Percentiles rank a stretch among this genome's conserved stretches.
Conservation (phyloP, 1,139 yeast genomes). For the Yarrowia galli region DNA sequence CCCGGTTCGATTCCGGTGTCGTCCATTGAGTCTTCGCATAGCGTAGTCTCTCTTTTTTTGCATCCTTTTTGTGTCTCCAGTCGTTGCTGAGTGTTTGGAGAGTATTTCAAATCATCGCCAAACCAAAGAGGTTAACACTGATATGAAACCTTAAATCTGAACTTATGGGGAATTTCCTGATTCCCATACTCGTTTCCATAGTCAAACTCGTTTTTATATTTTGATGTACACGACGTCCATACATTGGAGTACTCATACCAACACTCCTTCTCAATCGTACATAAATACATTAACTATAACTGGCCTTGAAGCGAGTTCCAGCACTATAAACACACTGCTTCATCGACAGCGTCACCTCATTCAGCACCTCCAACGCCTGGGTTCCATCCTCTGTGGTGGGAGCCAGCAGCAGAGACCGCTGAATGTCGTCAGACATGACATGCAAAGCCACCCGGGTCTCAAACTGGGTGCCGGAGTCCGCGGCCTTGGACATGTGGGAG, state of each 20-base stretch:
- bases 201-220: too few species aligned
- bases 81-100: too few species aligned
- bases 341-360: conserved; percentile 16
- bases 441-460: conserved; percentile 32
- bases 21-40: background rate
- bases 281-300: conserved; percentile 8
- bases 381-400: background rate
- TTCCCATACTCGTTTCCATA: too few species aligned
- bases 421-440: conserved; percentile 28
- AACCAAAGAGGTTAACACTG: background rate
- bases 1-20: conserved; percentile 31
- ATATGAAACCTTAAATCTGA: background rate
- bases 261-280: background rate
- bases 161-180: too few species aligned
- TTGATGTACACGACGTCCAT: too few species aligned
- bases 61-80: background rate
- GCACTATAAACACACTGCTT: conserved; percentile 32
- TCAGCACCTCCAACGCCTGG: conserved; percentile 13
- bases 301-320: conserved; percentile 13
- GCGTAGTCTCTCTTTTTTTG: background rate
- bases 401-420: conserved; percentile 6
- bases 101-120: background rate
- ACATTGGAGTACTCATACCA: too few species aligned
- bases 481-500: conserved; percentile 7
- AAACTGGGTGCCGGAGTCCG: conserved; percentile 28